Evolutionary conservation across 192 early-diverging fungal species (phyloP).

Genomic region (Coemansia sp.): DNA sequence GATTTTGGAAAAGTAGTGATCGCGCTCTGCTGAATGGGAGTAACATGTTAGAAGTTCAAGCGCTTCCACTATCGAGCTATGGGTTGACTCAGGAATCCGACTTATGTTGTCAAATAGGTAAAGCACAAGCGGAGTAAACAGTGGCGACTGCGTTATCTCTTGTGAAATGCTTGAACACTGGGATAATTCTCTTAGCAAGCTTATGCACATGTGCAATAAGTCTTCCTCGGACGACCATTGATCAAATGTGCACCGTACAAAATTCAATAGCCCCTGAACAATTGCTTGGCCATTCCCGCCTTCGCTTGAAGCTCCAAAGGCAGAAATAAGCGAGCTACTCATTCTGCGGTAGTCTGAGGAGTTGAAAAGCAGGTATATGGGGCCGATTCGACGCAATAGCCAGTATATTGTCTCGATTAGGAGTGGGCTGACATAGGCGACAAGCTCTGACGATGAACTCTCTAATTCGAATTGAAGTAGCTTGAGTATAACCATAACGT

Average conservation of each 20-base stretch:
- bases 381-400: slow-evolving; percentile 44
- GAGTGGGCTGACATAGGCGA: slow-evolving; percentile 38
- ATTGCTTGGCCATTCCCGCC: slow-evolving; percentile 33
- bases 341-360: slow-evolving; percentile 33
- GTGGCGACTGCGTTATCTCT: slow-evolving; percentile 27
- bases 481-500: slow-evolving; percentile 38
- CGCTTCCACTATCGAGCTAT: slow-evolving; percentile 48
- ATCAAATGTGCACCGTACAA: slow-evolving; percentile 40
- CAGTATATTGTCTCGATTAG: slow-evolving; percentile 52
- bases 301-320: slow-evolving; percentile 31
- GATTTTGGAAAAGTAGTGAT: slow-evolving; percentile 33
- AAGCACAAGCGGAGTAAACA: slow-evolving; percentile 35
- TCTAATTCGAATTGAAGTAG: slow-evolving; percentile 45
- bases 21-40: slow-evolving; percentile 28
- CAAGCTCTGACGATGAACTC: slow-evolving; percentile 21
- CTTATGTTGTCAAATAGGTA: slow-evolving; percentile 36
- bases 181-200: slow-evolving; percentile 35
- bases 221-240: slow-evolving; percentile 49
- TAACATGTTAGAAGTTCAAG: slow-evolving; percentile 40
- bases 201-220: slow-evolving; percentile 45
- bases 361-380: slow-evolving; percentile 44
- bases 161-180: slow-evolving; percentile 40
- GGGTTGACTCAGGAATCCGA: slow-evolving; percentile 45
- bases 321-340: slow-evolving; percentile 24
- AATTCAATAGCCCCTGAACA: slow-evolving; percentile 25